A percentile compares a stretch with the other conserved stretches of the same genome.
Evolutionary conservation across 2,329 filamentous ascomycete species (phyloP).

Genomic region (Aureobasidium sp.): DNA sequence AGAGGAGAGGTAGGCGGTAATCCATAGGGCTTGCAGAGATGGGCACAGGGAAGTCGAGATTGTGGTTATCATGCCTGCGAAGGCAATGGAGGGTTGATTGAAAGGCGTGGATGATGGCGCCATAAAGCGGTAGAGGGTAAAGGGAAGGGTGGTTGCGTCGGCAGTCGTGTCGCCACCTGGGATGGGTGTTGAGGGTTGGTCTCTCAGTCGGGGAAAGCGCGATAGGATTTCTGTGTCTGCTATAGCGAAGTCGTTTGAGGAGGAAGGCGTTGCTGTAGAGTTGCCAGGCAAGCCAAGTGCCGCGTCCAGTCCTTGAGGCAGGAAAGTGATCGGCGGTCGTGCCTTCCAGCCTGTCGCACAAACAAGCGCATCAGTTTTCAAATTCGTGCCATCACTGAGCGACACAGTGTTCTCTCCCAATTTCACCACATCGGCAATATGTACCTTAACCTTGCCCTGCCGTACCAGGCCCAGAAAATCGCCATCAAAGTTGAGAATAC

Average conservation of each 20-base stretch:
- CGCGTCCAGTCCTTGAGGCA: neutral
- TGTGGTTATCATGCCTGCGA: conserved; percentile 31
- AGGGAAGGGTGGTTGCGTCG: conserved; percentile 17
- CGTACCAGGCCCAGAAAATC: conserved; percentile 50
- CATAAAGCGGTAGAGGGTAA: conserved; percentile 37
- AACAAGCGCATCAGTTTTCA: conserved; percentile 45
- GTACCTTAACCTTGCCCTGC: conserved; percentile 45
- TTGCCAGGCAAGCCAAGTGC: conserved; percentile 6
- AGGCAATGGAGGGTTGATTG: conserved; percentile 28
- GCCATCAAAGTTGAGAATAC: conserved; percentile 51
- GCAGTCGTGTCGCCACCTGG: neutral
- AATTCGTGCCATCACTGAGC: conserved; percentile 36
- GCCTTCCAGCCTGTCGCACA: conserved; percentile 51
- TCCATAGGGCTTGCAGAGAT: conserved; percentile 35
- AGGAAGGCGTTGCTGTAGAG: neutral
- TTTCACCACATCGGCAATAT: conserved; percentile 45
- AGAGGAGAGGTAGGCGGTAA: conserved; percentile 52
- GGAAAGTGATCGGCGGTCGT: conserved; percentile 34
- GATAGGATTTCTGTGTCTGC: conserved; percentile 46
- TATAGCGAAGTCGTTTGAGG: conserved; percentile 28
- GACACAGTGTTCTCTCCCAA: conserved; percentile 40
- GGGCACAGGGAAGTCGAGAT: conserved; percentile 31
- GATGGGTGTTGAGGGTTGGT: conserved; percentile 35
- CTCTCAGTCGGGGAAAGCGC: conserved; percentile 44
- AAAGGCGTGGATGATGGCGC: conserved; percentile 26